These are phyloP conservation scores for Metschnikowia lochheadii DNA, from an alignment of 805 yeast species.

Conservation along the genomic window DNA sequence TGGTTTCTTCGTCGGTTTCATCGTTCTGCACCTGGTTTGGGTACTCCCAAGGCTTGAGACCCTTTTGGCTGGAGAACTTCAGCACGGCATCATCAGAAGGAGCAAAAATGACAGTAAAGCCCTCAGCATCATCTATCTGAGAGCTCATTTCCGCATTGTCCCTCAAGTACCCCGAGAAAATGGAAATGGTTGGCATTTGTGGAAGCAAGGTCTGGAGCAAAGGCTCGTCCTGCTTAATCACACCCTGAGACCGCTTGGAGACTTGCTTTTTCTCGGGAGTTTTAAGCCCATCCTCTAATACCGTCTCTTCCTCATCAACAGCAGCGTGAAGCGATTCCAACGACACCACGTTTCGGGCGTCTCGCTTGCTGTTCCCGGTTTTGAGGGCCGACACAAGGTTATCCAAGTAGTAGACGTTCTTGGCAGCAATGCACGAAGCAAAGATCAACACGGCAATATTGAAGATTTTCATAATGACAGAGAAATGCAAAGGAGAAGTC, in stretches of 20 bases:
- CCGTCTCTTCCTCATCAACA: conserved; percentile 2
- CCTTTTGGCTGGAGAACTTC: conserved; percentile 36
- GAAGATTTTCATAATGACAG: conserved; percentile 11
- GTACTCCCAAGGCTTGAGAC: conserved; percentile 80
- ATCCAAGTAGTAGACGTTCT: conserved; percentile 15
- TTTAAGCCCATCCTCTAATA: not conserved
- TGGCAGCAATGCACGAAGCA: conserved; percentile 16
- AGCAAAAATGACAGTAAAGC: conserved; percentile 56
- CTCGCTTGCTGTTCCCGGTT: conserved; percentile 13
- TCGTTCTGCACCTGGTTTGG: conserved; percentile 47
- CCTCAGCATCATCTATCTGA: conserved; percentile 44
- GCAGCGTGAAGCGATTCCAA: conserved; percentile 13
- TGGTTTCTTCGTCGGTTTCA: conserved; percentile 32
- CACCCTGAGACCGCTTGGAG: conserved; percentile 8
- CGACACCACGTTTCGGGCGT: conserved; percentile 18
- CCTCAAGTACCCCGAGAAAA: conserved; percentile 69
- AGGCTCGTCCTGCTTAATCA: conserved; percentile 9
- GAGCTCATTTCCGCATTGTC: conserved; percentile 49
- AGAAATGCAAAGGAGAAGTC: too few species aligned
- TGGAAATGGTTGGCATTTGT: conserved; percentile 40
- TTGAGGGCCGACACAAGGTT: conserved; percentile 12
- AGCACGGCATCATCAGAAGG: conserved; percentile 59
- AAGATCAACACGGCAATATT: conserved; percentile 12
- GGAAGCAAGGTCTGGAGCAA: conserved; percentile 37
- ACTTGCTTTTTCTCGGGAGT: not conserved